phyloP scores from a whole-genome alignment of 345 rosid species.

The Turritis glabra region DNA sequence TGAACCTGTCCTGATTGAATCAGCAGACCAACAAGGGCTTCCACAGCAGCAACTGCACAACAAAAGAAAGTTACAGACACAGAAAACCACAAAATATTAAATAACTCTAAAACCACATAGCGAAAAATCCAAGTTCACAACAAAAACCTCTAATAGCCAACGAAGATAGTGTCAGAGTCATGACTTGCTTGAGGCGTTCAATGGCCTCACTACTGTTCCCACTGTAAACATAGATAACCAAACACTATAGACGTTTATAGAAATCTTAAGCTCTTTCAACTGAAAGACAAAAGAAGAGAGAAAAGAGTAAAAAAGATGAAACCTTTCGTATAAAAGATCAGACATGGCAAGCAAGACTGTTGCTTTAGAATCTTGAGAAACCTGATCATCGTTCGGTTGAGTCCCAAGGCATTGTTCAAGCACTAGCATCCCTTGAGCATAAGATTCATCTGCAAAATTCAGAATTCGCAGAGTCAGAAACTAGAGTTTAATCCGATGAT shows the following conservation, averaged over 20 bases:
- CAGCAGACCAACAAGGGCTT: slow-evolving; percentile 73
- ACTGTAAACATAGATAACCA: slow-evolving; percentile 41
- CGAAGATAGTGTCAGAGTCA: slow-evolving; percentile 40
- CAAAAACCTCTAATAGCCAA: slow-evolving; percentile 57
- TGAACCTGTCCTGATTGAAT: slow-evolving; percentile 66
- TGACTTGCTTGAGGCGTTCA: slow-evolving; percentile 56
- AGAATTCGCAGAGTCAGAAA: not conserved
- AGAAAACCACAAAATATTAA: not conserved
- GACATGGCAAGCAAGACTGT: slow-evolving; percentile 84
- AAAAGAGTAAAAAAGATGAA: not conserved
- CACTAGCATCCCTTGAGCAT: slow-evolving; percentile 75
- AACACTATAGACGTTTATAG: not conserved
- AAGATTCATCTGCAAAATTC: slow-evolving; percentile 56
- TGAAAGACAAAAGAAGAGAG: not conserved
- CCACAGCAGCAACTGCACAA: slow-evolving; percentile 62
- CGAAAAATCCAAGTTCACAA: not conserved
- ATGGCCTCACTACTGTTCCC: slow-evolving; percentile 62
- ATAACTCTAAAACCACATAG: not conserved
- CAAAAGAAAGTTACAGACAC: not conserved
- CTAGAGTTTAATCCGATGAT: not conserved
- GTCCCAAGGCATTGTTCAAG: slow-evolving; percentile 78
- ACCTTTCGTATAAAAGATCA: slow-evolving; percentile 69
- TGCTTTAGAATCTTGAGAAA: slow-evolving; percentile 57
- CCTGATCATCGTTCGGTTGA: slow-evolving; percentile 52
- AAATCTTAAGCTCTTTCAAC: not conserved